Conservation (phyloP, 495 filamentous ascomycete genomes). For the Aspergillus hancockii region DNA sequence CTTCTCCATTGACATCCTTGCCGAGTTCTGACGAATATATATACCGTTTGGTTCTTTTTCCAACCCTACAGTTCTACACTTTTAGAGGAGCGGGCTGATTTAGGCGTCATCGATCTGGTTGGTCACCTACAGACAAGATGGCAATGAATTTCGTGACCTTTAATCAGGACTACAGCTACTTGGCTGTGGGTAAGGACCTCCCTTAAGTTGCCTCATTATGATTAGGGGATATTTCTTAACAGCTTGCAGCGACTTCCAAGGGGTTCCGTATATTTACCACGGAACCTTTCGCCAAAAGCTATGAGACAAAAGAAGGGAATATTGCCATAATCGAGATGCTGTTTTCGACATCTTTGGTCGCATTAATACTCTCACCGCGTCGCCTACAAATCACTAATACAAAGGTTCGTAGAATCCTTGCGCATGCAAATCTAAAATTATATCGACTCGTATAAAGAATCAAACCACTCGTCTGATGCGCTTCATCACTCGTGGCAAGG, state of each 20-base stretch:
- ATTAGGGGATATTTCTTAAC: slow-evolving; percentile 27
- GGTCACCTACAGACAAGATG: slow-evolving; percentile 40
- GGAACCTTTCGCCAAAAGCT: slow-evolving; percentile 91
- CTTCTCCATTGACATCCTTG: not conserved
- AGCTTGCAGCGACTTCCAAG: slow-evolving; percentile 70
- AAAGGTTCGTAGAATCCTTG: slow-evolving; percentile 62
- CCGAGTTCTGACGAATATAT: not conserved
- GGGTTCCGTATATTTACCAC: slow-evolving; percentile 96
- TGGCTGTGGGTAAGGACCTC: slow-evolving; percentile 77
- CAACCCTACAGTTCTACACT: not conserved
- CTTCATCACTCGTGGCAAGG: not conserved
- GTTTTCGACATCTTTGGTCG: slow-evolving; percentile 97
- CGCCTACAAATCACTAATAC: slow-evolving; percentile 95
- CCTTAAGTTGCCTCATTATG: not conserved
- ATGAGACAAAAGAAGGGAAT: slow-evolving; percentile 88
- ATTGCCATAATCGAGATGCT: slow-evolving; percentile 97
- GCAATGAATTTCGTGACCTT: slow-evolving; percentile 98
- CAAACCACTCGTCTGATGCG: not conserved
- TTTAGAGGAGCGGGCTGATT: slow-evolving; percentile 8
- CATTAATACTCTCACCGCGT: slow-evolving; percentile 83
- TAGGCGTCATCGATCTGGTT: slow-evolving; percentile 8
- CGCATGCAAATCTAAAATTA: not conserved
- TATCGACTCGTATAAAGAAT: slow-evolving; percentile 1
- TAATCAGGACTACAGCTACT: slow-evolving; percentile 96
- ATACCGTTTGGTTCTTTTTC: not conserved